Evolutionary conservation across 306 rosid species (phyloP), one percentile per base, ranked within the genome.

Genomic region (Cucurbita ficifolia): DNA sequence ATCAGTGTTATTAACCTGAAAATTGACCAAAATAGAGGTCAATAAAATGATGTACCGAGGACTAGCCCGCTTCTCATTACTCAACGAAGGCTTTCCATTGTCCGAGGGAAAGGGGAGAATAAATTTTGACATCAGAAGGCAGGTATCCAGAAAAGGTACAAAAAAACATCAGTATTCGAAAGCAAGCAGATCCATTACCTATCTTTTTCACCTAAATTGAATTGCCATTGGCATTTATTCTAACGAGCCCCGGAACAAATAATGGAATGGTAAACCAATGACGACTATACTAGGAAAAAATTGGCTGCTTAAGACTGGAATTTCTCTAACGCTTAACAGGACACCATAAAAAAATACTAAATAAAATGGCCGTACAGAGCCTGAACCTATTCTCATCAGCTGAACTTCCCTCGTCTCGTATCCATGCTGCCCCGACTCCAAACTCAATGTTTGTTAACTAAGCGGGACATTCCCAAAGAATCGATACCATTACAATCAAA

Each of bases 1-100:
- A 85, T 95, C 99, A 16, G 97, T 95, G 90, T 95, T 95, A 80
- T 95, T 95, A 76, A 95, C 99, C 99, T 95, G 80, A 64, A 75
- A 8, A 75, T 49, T 35, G 51, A 56, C 21, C 39, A 59, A 22
- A 59, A 59, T 4, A 22, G 43, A 58, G 18, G 49, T 59, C 2
- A 45, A 24, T 29, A 45, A 13, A 57, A 45, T 22, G 43, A 48
- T 29, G 57, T 48, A 69, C 33, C 3, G 33, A 29, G 33, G 33
- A 29, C 33, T 29, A 29, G 33, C 33, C 33, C 33, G 3, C 33
- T 29, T 29, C 33, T 2, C 33, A 29, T 29, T 29, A 29, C 3
- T 29, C 33, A 29, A 29, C 33, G 3, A 29, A 29, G 33, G 33
- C 24, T 6, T 38, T 48, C 49, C 56, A 2, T 18, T 19, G 10